A percentile compares a stretch with the other conserved stretches of the same genome.
These are phyloP conservation scores for Leccinum subrobustum DNA, from an alignment of 1,284 basidiomycete species.

Conservation along the genomic window DNA sequence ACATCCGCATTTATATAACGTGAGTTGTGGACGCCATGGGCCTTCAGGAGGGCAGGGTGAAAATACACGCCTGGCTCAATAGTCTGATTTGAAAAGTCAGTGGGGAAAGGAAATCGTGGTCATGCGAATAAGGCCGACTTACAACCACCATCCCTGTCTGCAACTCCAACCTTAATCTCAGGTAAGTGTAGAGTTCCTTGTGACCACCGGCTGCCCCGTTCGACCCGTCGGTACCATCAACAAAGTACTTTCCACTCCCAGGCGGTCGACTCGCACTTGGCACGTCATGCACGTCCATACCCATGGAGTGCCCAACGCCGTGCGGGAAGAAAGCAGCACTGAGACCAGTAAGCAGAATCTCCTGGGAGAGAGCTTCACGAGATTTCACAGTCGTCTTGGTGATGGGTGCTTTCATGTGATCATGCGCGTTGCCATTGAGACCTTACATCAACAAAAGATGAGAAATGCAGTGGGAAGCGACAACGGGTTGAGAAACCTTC, in stretches of 20 bases:
- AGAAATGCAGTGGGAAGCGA: background rate
- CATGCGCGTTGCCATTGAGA: conserved; percentile 2
- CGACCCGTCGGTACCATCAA: conserved; percentile 1
- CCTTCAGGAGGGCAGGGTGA: conserved; percentile 71
- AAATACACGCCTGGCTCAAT: conserved; percentile 92
- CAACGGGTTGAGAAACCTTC: conserved; percentile 10
- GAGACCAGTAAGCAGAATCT: conserved; percentile 72
- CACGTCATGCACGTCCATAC: conserved; percentile 88
- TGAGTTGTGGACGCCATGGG: conserved; percentile 55
- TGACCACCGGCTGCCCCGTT: conserved; percentile 36
- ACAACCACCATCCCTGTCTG: conserved; percentile 82
- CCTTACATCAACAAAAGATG: conserved; percentile 4
- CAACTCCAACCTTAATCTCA: conserved; percentile 73
- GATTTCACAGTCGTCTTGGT: conserved; percentile 15
- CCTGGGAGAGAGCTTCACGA: conserved; percentile 19
- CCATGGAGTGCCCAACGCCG: conserved; percentile 85
- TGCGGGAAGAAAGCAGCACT: conserved; percentile 90
- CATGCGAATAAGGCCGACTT: conserved; percentile 31
- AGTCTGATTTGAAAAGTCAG: conserved; percentile 43
- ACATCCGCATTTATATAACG: conserved; percentile 70
- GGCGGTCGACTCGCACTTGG: conserved; percentile 70
- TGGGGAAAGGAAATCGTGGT: background rate
- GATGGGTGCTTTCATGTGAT: background rate
- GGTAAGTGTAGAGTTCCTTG: conserved; percentile 67
- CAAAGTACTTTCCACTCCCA: conserved; percentile 42